Evolutionary conservation across 1,284 basidiomycete genomes (phyloP), one percentile per base, ranked within the genome.

Genomic region (Ustilago curta): DNA sequence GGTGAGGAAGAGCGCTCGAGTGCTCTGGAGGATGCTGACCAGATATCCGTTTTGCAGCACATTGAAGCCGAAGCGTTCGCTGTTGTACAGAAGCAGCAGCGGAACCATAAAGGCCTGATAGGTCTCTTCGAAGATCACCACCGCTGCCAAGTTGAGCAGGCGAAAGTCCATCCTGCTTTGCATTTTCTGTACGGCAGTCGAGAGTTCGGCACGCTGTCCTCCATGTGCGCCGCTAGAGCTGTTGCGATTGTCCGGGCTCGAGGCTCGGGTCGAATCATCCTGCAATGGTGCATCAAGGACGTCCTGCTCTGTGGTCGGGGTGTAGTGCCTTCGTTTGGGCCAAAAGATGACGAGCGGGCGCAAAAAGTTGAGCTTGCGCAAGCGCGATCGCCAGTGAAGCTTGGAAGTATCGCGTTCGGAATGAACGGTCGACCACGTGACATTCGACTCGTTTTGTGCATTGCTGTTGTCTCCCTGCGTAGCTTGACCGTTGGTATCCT

Each of bases 61-160:
- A 42, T 78, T 71, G 32, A 76, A 78, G 3, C 70, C 68, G 23
- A 82, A 77, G 0, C 71, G 63, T 54, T 82, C 77, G 60, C 79
- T 67, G 70, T 79, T 81, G 73, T 79, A 82, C 8, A 82, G 74
- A 6, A 82, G 62, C n/a, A 82, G 49, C 21, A 77, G 57, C 12
- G 80, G 80, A 19, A 82, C 69, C 59, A 82, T 71, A 44, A 82
- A 82, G 3, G 77, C 76, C 47, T 82, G 80, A 48, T 73, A 81
- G 16, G 78, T 76, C 66, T 81, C 80, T 52, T 81, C 80, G 37
- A 73, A 68, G 9, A 81, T 58, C 23, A 80, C 71, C 16, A 81
- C 73, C 0, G 72, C 51, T 9, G 78, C 80, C 21, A 81, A 55
- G 39, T 78, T 76, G 51, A 77, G 71, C 42, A 79, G 52, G 3